Evolutionary conservation across 192 early-diverging fungal species (phyloP), one percentile per base, ranked within the genome.

Genomic region (Dissophora ornata): DNA sequence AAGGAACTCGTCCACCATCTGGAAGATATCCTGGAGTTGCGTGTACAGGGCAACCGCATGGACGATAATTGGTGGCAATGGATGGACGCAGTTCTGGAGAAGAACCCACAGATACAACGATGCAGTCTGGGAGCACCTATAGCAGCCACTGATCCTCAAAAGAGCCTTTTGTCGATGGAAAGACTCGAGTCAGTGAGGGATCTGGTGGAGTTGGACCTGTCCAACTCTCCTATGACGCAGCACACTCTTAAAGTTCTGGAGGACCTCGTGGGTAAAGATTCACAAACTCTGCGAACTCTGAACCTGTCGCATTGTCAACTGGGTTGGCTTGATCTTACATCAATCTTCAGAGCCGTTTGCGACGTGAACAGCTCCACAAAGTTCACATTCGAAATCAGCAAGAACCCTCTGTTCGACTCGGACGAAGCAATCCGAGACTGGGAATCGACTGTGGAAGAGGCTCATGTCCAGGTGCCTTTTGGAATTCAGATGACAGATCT

Each of bases 1-100:
- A 33, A 74, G 15, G 22, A 18, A 10, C 34, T 74, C 9, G 62
- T 74, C 0, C 59, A 74, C 34, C 45, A 46, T 29, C 19, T 74
- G 7, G 7, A 32, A 16, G 48, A 33, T 3, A 15, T 65, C 15
- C 15, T 11, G 12, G 63, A 51, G 40, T 12, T 74, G 47, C 57
- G 54, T 13, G 1, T 74, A 15, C 40, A 52, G 9, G 70, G 70
- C 15, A 74, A 74, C 26, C 42, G 61, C n/a, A 32, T 40, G 7
- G 70, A 65, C 18, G 40, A 47, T 16, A 29, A 42, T 24, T 74
- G 70, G 70, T 74, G 70, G 70, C 48, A 58, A 41, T 74, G 70
- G 62, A 65, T 64, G 56, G 70, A 74, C 18, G 29, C 28, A 15
- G 55, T 65, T 13, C 33, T 74, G 26, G 38, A 21, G 9, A 22